These are phyloP conservation scores for Phialemonium atrogriseum DNA, from an alignment of 2,329 filamentous ascomycete genomes.

Conservation along the genomic window DNA sequence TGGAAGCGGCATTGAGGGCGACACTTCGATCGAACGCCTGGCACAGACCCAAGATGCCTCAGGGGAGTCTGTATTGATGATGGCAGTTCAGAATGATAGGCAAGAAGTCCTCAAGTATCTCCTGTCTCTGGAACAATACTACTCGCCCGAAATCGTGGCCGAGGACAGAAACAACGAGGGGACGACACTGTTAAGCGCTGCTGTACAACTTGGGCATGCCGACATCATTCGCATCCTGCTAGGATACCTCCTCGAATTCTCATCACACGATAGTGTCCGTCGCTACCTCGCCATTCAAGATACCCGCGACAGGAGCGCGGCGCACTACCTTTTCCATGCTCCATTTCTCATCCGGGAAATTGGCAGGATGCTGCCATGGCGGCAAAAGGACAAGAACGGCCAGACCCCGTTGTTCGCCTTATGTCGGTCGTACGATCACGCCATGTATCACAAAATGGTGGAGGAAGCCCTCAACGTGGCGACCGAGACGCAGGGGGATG, in stretches of 20 bases:
- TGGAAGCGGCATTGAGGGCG: slow-evolving; percentile 68
- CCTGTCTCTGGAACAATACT: slow-evolving; percentile 68
- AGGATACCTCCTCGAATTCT: slow-evolving; percentile 52
- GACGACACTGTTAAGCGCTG: slow-evolving; percentile 81
- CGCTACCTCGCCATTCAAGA: slow-evolving; percentile 72
- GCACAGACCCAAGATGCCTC: slow-evolving; percentile 60
- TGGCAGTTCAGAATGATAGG: slow-evolving; percentile 69
- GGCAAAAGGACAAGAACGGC: slow-evolving; percentile 86
- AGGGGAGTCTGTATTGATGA: slow-evolving; percentile 84
- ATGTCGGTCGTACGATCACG: slow-evolving; percentile 91
- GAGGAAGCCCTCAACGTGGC: slow-evolving; percentile 70
- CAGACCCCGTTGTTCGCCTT: slow-evolving; percentile 96
- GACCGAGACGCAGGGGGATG: slow-evolving; percentile 65
- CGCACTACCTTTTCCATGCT: slow-evolving; percentile 93
- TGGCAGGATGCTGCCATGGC: slow-evolving; percentile 76
- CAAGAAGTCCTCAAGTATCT: slow-evolving; percentile 70
- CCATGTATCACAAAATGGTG: slow-evolving; percentile 81
- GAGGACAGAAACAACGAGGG: slow-evolving; percentile 85
- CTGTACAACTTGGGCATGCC: slow-evolving; percentile 73
- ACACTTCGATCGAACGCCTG: slow-evolving; percentile 73
- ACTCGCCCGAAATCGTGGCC: slow-evolving; percentile 60
- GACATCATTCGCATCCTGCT: slow-evolving; percentile 70
- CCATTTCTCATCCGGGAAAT: slow-evolving; percentile 72
- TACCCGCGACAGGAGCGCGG: slow-evolving; percentile 76
- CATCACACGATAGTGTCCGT: slow-evolving; percentile 45